Base-by-base conservation (phyloP, 2,329 filamentous ascomycete species). In the Didymella lethalis region DNA sequence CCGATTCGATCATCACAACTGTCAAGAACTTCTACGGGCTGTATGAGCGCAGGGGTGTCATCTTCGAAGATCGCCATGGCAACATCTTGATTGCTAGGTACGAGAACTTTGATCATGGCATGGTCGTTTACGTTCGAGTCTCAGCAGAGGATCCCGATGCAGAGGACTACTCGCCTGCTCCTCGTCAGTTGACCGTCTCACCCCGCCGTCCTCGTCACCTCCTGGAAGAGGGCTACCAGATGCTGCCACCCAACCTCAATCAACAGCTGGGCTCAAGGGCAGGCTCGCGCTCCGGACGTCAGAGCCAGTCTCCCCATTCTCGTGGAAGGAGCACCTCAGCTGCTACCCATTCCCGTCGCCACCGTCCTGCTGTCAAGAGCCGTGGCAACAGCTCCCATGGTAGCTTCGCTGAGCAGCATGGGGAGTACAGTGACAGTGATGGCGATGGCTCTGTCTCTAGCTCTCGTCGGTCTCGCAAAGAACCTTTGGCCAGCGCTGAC, bases 1-100 rank as follows among this genome's bases (percentile, higher is more conserved):
- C 94, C 23, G 94, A 98, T 75, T 97, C 93, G 34, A 99, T 99
- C 80, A 92, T 98, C 64, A 95, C 93, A 14, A 98, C 95, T 1
- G 94, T 98, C 74, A 98, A 97, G 85, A 98, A 97, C 83, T 98
- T 98, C 81, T 98, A 97, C 76, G 95, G 95, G 61, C 85, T 99
- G 67, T 97, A 97, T 77, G 91, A 94, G 65, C 88, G 79, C 29
- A 69, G 89, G 75, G 93, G 95, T 66, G 90, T 99, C 73, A 96
- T 92, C 80, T 98, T 99, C 73, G 94, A 98, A 80, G 94, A 98
- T 77, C 87, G 91, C 64, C 83, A 90, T 70, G 92, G 92, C 71
- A 94, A 91, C 72, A 96, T 91, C 61, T 87, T 99, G 73, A 98
- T 99, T 78, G 93, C 94, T 64, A 88, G 92, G 61, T 97, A 97